Base-by-base conservation (phyloP, 495 filamentous ascomycete species). In the Bacidia rubella region DNA sequence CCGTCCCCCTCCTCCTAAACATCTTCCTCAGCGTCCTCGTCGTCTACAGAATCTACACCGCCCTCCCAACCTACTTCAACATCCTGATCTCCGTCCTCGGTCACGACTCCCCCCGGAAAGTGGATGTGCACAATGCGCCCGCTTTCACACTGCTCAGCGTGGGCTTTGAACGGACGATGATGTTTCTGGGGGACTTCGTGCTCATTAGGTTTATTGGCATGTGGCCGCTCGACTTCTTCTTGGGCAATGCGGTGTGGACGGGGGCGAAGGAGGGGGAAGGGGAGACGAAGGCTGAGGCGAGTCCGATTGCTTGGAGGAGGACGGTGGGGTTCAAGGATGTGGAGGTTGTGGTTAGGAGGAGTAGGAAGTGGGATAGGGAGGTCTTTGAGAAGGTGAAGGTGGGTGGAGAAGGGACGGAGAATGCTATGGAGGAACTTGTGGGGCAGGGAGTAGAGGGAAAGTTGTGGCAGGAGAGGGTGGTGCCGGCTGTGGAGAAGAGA, bases 291-390 rank as follows among this genome's bases (percentile, higher is more conserved):
- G 65, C n/a, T 63, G 59, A 39, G 67, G 72, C 59, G 7, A 78
- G 75, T 42, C 79, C 86, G 17, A 65, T 80, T 42, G 57, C 60
- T 4, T 95, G 87, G 86, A 75, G 88, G 17, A 75, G 76, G 60
- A 65, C 57, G n/a, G 65, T 86, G 44, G 82, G 86, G 11, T 89
- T 90, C 62, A 71, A 72, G 2, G 73, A 79, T 54, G 69, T 72
- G 40, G 87, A 94, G 71, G 70, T 90, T 24, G 80, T 89, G 54
- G 79, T 92, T 32, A 75, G 87, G 40, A 73, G 78, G 47, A 84
- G 79, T 60, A 72, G 81, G 55, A 65, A 68, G 41, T 82, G 80
- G 77, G 73, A 73, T 54, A 49, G 43, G 3, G 55, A 56, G 35
- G 60, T 70, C 11, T 50, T 56, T 40, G 23, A 22, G 1, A 35